phyloP scores from a whole-genome alignment of 2,329 filamentous ascomycete genomes.

The Aspergillus melleus region DNA sequence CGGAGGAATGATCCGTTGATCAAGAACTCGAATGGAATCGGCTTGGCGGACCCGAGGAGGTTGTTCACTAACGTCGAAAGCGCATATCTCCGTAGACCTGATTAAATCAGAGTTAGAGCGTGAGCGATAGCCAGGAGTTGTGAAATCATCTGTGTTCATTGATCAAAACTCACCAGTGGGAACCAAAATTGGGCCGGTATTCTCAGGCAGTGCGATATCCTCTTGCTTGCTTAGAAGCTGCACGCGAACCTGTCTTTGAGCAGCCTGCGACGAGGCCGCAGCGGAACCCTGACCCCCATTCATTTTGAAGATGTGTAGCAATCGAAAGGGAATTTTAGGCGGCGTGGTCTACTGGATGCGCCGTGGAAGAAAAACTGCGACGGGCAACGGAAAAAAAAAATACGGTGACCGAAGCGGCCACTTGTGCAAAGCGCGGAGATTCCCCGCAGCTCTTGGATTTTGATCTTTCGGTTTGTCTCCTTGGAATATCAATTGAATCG shows the following conservation, averaged over 20 bases:
- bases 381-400: constrained; percentile 38
- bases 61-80: constrained; percentile 65
- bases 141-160: neutral
- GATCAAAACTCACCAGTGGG: constrained; percentile 52
- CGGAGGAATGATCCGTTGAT: constrained; percentile 91
- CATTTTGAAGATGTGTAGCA: constrained; percentile 21
- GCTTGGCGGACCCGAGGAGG: constrained; percentile 56
- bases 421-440: constrained; percentile 39
- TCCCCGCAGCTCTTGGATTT: constrained; percentile 11
- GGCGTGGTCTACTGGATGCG: constrained; percentile 17
- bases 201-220: constrained; percentile 55
- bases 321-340: neutral
- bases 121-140: neutral
- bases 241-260: constrained; percentile 53
- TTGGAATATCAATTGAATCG: neutral
- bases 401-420: constrained; percentile 44
- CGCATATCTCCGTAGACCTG: constrained; percentile 57
- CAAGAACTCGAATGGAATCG: constrained; percentile 76
- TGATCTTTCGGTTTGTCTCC: neutral
- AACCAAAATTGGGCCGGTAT: constrained; percentile 57
- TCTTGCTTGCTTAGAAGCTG: constrained; percentile 54
- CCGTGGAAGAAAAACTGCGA: constrained; percentile 29
- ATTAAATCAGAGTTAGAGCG: constrained; percentile 14
- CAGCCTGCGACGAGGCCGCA: constrained; percentile 24
- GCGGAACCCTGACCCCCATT: constrained; percentile 23